Percentiles rank a stretch among this genome's conserved stretches.
Conservation (phyloP, 2,329 filamentous ascomycete genomes). For the Cercospora citrullina region DNA sequence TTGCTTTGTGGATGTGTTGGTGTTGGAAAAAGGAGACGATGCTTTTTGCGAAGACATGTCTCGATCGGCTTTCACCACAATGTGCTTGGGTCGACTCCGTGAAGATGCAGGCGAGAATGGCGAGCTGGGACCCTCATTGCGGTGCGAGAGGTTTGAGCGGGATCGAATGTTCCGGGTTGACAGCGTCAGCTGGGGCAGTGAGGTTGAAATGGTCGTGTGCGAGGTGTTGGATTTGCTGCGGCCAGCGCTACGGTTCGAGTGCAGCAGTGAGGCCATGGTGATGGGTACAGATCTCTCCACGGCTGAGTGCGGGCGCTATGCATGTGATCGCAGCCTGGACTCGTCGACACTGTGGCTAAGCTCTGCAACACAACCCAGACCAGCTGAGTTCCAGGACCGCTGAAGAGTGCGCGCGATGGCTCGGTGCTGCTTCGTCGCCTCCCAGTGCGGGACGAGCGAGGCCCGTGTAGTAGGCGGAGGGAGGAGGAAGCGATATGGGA, state of each 20-base stretch:
- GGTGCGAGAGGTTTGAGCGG: slow-evolving; percentile 15
- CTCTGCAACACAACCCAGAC: neutral
- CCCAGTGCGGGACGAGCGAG: neutral
- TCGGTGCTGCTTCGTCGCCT: neutral
- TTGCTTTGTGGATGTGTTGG: slow-evolving; percentile 9
- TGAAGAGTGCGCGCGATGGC: neutral
- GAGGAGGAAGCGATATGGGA: neutral
- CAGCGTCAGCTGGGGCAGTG: slow-evolving; percentile 20
- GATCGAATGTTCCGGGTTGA: slow-evolving; percentile 21
- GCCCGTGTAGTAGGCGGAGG: neutral
- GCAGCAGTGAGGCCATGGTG: slow-evolving; percentile 19
- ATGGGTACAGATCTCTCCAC: neutral
- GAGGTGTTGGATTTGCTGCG: slow-evolving; percentile 22
- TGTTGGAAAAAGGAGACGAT: slow-evolving; percentile 16
- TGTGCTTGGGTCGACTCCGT: neutral
- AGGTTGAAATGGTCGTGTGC: slow-evolving; percentile 13
- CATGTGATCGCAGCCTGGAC: slow-evolving; percentile 11
- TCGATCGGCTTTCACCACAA: slow-evolving; percentile 13
- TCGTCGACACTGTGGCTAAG: slow-evolving; percentile 6
- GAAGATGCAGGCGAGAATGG: slow-evolving; percentile 12
- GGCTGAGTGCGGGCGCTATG: slow-evolving; percentile 1
- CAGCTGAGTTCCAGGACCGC: neutral
- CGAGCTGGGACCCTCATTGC: slow-evolving; percentile 5
- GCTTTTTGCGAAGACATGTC: slow-evolving; percentile 15
- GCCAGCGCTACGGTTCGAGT: slow-evolving; percentile 22